Evolutionary conservation across 139 green algal genomes (phyloP), one percentile per base, ranked within the genome.

Genomic region (Picochlorum sp.): DNA sequence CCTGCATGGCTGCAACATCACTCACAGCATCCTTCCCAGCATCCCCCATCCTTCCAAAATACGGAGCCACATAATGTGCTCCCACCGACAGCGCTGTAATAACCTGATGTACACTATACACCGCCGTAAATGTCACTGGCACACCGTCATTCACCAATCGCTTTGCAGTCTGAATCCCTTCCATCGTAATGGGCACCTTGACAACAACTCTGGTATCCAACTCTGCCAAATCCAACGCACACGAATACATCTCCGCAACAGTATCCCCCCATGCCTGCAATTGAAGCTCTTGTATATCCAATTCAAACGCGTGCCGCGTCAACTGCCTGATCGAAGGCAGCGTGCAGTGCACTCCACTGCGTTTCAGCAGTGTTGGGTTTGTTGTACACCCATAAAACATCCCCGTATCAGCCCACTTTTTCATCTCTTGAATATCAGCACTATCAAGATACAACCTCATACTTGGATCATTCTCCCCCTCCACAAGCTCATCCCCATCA

Each of bases 21-120:
- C 66, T 50, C 20, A 38, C 6, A 34, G 66, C 70, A 14, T 77
- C 49, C 34, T 69, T 68, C n/a, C 70, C 70, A 4, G 75, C 72
- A 58, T 88, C 81, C 6, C 77, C 79, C 83, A 95, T 95, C 41
- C 84, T 67, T 0, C 86, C 86, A 11, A 95, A 66, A 71, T 93
- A 95, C 2, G 88, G 82, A 9, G 87, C 85, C 2, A 77, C 84
- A 66, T 95, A 95, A 18, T 81, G 70, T 1, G 88, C 87, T 0
- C 86, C 88, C 9, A 88, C 63, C 1, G 74, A 67, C 37, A 83
- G 66, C 5, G 88, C 79, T 13, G 82, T 38, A 24, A 90, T 66
- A 23, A 78, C 73, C 56, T 91, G 84, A 26, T 81, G 71, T 3
- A 61, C 13, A 1, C 63, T 60, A 49, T 90, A 89, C 2, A 66